Base-by-base conservation (phyloP, 345 rosid species). In the Erucastrum elatum region DNA sequence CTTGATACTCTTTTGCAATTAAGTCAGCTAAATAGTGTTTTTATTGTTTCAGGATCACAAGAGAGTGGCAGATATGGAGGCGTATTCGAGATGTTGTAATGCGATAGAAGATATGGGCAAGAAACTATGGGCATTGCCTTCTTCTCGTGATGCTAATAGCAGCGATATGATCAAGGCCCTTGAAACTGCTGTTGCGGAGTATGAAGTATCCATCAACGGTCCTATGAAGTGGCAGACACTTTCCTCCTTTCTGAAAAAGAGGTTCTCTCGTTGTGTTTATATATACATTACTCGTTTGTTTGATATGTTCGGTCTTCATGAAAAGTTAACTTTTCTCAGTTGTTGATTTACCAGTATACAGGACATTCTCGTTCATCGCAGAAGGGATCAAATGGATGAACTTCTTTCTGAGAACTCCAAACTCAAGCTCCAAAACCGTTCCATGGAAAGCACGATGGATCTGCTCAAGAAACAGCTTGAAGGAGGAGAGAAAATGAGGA, bases 211-310 rank as follows among this genome's bases (percentile, higher is more conserved):
- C 51, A 60, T 70, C 68, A 80, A 80, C 34, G 85, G 87, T 78
- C 87, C 88, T 31, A 71, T 71, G 76, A 87, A 87, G 70, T 85
- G 90, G 90, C 80, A 87, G 78, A 82, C 83, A 69, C 74, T 87
- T 13, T 83, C 75, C 11, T 75, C 76, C 13, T 87, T 87, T 66
- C 33, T 85, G 62, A 74, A 65, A 76, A 78, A 80, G 53, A 84
- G 86, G 86, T 83, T 64, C 56, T 56, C 55, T 74, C 53, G 2
- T 72, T 66, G 62, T 70, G 72, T 70, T 69, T 79, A 65, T 15
- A 30, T 13, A 30, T 13, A 56, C 62, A 65, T 29, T 60, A 65
- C 37, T 55, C 44, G 41, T 30, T 34, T 15, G 8, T 49, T 6
- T 44, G 4, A 8, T 75, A 56, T 27, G 44, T 60, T 79, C 70